These are phyloP conservation scores for Zoysia pacifica DNA, from an alignment of 176 grass and related monocot species.

Conservation along the genomic window DNA sequence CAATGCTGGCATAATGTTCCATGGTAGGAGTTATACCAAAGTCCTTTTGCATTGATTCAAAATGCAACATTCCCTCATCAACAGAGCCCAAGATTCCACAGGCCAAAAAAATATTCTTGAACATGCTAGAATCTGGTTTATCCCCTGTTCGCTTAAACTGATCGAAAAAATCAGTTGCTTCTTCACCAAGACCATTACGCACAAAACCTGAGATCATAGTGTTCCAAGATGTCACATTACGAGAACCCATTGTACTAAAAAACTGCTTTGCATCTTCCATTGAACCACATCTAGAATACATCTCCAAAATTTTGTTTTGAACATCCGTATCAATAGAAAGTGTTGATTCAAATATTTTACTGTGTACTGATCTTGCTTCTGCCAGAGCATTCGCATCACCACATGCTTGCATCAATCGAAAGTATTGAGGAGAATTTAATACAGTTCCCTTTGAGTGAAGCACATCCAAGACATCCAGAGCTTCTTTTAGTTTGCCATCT, in stretches of 20 bases:
- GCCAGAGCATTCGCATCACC: constrained; percentile 55
- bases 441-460: constrained; percentile 52
- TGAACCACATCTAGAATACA: constrained; percentile 87
- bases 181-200: constrained; percentile 76
- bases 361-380: constrained; percentile 67
- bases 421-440: constrained; percentile 51
- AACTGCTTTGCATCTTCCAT: constrained; percentile 74
- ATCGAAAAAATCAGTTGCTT: constrained; percentile 70
- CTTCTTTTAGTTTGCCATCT: constrained; percentile 81
- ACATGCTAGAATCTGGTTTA: constrained; percentile 69
- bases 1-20: constrained; percentile 77
- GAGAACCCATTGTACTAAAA: constrained; percentile 64
- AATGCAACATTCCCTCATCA: constrained; percentile 91
- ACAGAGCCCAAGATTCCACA: constrained; percentile 84
- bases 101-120: constrained; percentile 62
- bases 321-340: constrained; percentile 49
- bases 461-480: constrained; percentile 57
- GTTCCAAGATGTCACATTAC: constrained; percentile 77
- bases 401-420: constrained; percentile 75
- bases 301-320: constrained; percentile 81
- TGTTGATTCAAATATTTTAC: constrained; percentile 52
- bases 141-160: constrained; percentile 63
- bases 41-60: constrained; percentile 90
- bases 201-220: constrained; percentile 83
- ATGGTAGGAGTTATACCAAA: constrained; percentile 73